phyloP scores from a whole-genome alignment of 495 filamentous ascomycete species.

The Hyphodiscus hymeniophilus region DNA sequence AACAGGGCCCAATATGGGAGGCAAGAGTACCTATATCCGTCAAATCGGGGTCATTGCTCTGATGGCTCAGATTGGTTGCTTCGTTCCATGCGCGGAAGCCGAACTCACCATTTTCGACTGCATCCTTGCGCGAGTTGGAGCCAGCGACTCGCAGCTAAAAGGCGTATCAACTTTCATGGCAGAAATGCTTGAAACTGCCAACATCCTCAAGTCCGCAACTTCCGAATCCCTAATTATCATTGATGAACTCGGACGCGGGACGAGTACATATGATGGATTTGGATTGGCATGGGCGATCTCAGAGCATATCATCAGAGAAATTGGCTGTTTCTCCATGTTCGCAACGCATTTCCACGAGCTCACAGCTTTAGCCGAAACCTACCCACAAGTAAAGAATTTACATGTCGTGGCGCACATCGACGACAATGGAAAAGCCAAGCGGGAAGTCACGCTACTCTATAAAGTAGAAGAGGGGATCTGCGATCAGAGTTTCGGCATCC shows the following conservation, averaged over 20 bases:
- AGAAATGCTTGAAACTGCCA: slow-evolving; percentile 98
- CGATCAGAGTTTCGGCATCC: slow-evolving; percentile 96
- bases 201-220: slow-evolving; percentile 95
- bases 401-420: slow-evolving; percentile 95
- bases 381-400: slow-evolving; percentile 82
- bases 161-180: slow-evolving; percentile 99
- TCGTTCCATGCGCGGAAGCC: slow-evolving; percentile 85
- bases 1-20: slow-evolving; percentile 98
- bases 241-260: slow-evolving; percentile 96
- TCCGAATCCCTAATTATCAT: slow-evolving; percentile 94
- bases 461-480: slow-evolving; percentile 92
- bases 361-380: slow-evolving; percentile 77
- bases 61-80: slow-evolving; percentile 96
- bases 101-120: slow-evolving; percentile 96
- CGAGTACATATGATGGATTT: slow-evolving; percentile 97
- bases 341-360: slow-evolving; percentile 99
- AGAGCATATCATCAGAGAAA: slow-evolving; percentile 93
- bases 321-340: slow-evolving; percentile 87
- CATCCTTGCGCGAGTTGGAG: slow-evolving; percentile 93
- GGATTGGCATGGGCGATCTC: slow-evolving; percentile 98
- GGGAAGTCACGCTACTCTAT: slow-evolving; percentile 93
- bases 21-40: slow-evolving; percentile 97
- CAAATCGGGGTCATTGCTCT: slow-evolving; percentile 96
- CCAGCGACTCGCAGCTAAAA: slow-evolving; percentile 92
- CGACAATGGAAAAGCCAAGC: slow-evolving; percentile 36